phyloP scores from a whole-genome alignment of 1,139 yeast genomes.

The Saccharomyces hybrid region DNA sequence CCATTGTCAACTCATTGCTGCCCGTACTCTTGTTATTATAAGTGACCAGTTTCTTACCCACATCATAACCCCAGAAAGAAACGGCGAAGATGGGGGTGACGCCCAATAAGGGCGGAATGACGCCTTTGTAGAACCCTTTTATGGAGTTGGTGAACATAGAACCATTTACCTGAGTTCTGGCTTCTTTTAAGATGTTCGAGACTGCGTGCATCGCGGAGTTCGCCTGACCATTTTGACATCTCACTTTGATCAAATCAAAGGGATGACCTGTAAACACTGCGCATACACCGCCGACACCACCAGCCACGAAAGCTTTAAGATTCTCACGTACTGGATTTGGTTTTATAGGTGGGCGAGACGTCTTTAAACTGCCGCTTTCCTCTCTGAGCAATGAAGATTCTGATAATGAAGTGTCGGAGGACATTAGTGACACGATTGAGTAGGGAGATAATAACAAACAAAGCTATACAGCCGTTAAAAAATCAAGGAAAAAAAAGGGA shows the following conservation, averaged over 20 bases:
- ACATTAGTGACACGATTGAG: conserved; percentile 6
- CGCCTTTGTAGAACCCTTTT: conserved; percentile 60
- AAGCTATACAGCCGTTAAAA: not conserved
- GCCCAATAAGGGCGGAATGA: conserved; percentile 81
- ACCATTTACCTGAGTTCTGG: conserved; percentile 37
- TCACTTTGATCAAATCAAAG: conserved; percentile 85
- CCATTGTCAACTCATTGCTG: conserved; percentile 41
- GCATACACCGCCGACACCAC: conserved; percentile 79
- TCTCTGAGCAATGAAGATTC: conserved; percentile 13
- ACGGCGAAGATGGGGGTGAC: conserved; percentile 98
- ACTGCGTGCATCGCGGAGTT: conserved; percentile 58
- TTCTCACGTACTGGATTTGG: conserved; percentile 26
- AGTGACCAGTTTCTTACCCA: conserved; percentile 71
- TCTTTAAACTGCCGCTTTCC: conserved; percentile 6
- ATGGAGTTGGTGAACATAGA: conserved; percentile 8
- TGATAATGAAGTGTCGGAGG: conserved; percentile 12
- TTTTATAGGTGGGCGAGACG: conserved; percentile 2
- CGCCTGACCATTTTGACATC: conserved; percentile 61
- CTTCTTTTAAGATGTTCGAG: conserved; percentile 56
- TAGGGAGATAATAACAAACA: not conserved
- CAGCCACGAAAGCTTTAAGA: conserved; percentile 77
- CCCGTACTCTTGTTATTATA: conserved; percentile 12
- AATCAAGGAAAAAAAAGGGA: not conserved
- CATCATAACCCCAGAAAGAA: conserved; percentile 96
- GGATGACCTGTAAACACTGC: conserved; percentile 95